Conservation (phyloP, 495 filamentous ascomycete genomes). For the Lepraria neglecta region DNA sequence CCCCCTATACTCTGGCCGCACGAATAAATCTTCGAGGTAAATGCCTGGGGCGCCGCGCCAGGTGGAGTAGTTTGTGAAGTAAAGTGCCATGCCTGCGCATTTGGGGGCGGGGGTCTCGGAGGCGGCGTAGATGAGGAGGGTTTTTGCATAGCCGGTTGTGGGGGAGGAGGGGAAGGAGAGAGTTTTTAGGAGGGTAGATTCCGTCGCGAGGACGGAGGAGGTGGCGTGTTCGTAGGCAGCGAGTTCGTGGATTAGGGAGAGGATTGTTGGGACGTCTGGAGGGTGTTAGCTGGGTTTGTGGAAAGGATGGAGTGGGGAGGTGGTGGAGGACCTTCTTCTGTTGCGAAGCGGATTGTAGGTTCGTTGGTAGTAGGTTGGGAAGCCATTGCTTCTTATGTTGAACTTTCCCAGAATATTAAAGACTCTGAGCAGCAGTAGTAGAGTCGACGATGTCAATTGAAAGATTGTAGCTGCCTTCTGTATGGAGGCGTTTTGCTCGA, state of each 20-base stretch:
- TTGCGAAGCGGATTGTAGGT: constrained; percentile 46
- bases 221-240: constrained; percentile 74
- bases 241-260: constrained; percentile 77
- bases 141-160: constrained; percentile 37
- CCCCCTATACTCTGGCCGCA: constrained; percentile 61
- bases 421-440: too few species aligned
- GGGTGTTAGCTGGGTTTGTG: constrained; percentile 11
- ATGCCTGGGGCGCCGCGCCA: constrained; percentile 84
- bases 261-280: constrained; percentile 70
- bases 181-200: constrained; percentile 61
- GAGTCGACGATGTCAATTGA: too few species aligned
- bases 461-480: too few species aligned
- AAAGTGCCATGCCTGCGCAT: constrained; percentile 57
- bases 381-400: too few species aligned
- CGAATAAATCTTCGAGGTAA: constrained; percentile 90
- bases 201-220: constrained; percentile 71
- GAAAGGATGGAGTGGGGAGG: neutral
- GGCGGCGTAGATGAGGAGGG: constrained; percentile 32
- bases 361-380: constrained; percentile 22
- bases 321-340: constrained; percentile 34
- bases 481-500: too few species aligned
- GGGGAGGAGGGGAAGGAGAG: constrained; percentile 62
- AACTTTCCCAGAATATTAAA: too few species aligned
- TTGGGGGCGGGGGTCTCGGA: constrained; percentile 36
- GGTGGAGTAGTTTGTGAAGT: constrained; percentile 72